Evolutionary conservation across 2,329 filamentous ascomycete genomes (phyloP).

Genomic region (Apiospora kogelbergensis): DNA sequence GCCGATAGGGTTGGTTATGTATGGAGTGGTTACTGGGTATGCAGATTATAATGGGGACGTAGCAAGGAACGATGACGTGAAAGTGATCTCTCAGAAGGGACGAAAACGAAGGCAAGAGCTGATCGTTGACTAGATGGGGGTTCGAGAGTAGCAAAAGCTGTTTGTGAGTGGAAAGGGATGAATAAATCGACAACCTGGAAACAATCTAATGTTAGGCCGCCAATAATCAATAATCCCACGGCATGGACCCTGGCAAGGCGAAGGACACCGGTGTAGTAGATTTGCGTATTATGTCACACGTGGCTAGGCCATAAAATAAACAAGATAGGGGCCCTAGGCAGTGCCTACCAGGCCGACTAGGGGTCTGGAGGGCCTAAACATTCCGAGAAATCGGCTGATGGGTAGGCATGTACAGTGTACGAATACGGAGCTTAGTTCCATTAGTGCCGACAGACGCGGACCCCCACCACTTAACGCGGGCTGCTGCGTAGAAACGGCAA

Average conservation of each 20-base stretch:
- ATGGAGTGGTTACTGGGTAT: conserved; percentile 1
- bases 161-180: neutral
- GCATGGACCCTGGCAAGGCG: neutral
- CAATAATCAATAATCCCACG: neutral
- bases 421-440: neutral
- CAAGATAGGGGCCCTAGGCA: neutral
- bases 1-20: conserved; percentile 7
- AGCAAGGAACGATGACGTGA: neutral
- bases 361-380: neutral
- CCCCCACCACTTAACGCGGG: conserved; percentile 13
- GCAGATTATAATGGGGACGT: neutral
- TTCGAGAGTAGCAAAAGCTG: neutral
- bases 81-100: neutral
- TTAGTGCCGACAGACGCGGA: neutral
- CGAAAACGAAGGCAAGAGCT: neutral
- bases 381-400: neutral
- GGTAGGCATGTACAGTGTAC: neutral
- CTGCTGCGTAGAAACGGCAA: neutral
- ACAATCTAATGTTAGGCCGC: neutral
- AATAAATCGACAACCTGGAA: neutral
- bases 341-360: neutral
- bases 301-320: conserved; percentile 1
- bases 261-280: neutral
- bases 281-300: conserved; percentile 5
- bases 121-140: neutral